A percentile compares a stretch with the other conserved stretches of the same genome.
Evolutionary conservation across 768 basidiomycete species (phyloP).

Genomic region (Sistotremastrum suecicum): DNA sequence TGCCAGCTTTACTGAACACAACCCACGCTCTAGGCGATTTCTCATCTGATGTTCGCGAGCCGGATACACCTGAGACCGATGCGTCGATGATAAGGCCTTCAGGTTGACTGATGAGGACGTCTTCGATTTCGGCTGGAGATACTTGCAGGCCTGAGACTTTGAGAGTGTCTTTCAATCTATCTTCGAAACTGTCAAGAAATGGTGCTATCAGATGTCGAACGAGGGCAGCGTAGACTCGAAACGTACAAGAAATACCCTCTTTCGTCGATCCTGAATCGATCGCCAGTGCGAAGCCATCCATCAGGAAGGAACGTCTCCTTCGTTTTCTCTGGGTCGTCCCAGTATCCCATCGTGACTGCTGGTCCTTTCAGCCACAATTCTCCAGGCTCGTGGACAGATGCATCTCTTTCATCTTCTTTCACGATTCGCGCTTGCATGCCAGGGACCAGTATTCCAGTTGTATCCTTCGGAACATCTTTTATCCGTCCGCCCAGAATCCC

Average conservation of each 20-base stretch:
- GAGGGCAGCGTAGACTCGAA: neutral
- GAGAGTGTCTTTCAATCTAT: conserved; percentile 71
- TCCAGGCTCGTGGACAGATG: conserved; percentile 43
- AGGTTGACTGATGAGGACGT: conserved; percentile 46
- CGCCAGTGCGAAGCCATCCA: conserved; percentile 72
- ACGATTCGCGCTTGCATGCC: conserved; percentile 52
- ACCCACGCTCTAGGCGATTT: conserved; percentile 70
- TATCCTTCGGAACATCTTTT: conserved; percentile 21
- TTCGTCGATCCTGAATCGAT: conserved; percentile 46
- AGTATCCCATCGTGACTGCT: conserved; percentile 55
- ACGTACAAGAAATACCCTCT: conserved; percentile 54
- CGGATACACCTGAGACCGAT: conserved; percentile 59
- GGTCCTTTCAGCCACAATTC: conserved; percentile 46
- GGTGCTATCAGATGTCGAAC: neutral
- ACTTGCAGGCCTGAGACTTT: conserved; percentile 74
- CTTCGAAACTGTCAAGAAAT: conserved; percentile 49
- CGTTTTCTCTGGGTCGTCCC: conserved; percentile 54
- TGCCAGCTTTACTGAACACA: conserved; percentile 45
- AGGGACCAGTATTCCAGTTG: conserved; percentile 43
- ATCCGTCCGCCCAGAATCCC: conserved; percentile 32
- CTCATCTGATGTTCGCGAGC: conserved; percentile 58
- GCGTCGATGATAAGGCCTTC: conserved; percentile 47
- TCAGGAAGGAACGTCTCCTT: conserved; percentile 44
- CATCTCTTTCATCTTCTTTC: conserved; percentile 42
- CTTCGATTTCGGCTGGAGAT: conserved; percentile 68